Evolutionary conservation across 108 stramenopile species (phyloP), one percentile per base, ranked within the genome.

Genomic region (Skeletonema potamos): DNA sequence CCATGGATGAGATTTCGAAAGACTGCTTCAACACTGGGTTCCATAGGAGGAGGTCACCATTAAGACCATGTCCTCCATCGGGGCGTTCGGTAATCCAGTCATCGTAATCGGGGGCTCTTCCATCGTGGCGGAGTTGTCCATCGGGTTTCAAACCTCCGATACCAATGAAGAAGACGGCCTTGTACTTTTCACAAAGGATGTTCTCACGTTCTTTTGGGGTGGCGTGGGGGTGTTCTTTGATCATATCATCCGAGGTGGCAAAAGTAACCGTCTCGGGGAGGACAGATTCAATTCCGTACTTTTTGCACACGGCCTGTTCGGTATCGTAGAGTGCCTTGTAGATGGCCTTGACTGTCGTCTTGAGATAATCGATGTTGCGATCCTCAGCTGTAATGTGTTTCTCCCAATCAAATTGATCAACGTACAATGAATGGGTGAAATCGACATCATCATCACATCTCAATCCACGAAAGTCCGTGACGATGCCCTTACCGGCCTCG

Each of bases 371-470:
- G 11, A 72, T 54, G 27, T 78, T 78, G 17, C 77, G 63, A 33
- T 78, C 77, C 1, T 43, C 57, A 17, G 36, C 37, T 0, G 11
- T 12, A 11, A 78, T 69, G 28, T 24, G n/a, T 64, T 78, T 78
- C 64, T 78, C 77, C 77, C 77, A 78, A 39, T 78, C 77, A 22
- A 65, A 78, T 56, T 78, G 77, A 59, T 78, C 77, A 6, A 78
- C 77, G 17, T 78, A 78, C 43, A 78, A 48, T 13, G 77, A 78
- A 18, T 78, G 77, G 5, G 77, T 78, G 39, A 43, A 78, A 27
- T 78, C 77, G 6, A 78, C 77, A 56, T 78, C 77, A 58, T 78
- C 77, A 51, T 78, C 77, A 55, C 77, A 78, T 15, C 77, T 37
- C 24, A 78, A 64, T 27, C 77, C 77, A 24, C 77, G 62, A 51